Base-by-base conservation (phyloP, 106 monocot species). In the Phalaenopsis aphrodite region DNA sequence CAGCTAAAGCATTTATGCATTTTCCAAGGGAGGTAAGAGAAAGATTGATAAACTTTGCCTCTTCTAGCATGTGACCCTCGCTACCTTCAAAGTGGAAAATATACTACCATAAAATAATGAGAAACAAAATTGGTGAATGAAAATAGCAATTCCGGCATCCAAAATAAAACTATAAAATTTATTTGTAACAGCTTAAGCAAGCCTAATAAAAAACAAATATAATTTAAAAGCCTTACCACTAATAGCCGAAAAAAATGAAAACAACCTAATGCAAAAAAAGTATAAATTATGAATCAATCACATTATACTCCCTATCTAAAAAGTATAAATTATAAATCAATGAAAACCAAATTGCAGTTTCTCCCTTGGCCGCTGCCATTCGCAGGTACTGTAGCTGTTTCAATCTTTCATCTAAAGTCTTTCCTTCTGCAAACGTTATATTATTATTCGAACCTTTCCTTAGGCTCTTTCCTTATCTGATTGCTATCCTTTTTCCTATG, bases 11-110 rank as follows among this genome's bases (percentile, higher is more conserved):
- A 79, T 94, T 91, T 43, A 94, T 91, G 66, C 94, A 94, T 66
- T 94, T 94, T 46, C 94, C 94, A 43, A 94, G 84, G 61, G 91
- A 91, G 55, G 88, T 89, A 10, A 94, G 86, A 41, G 94, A 94
- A 42, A 94, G 87, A 77, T 94, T 94, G 45, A 94, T 94, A 85
- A 88, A 94, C 77, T 91, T 94, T 42, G 94, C 89, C 79, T 94
- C 94, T 82, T 94, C 94, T 81, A 94, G 84, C 88, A 91, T 88
- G 82, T 86, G 94, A 41, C 94, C 94, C 83, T 94, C 91, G 84
- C 88, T 89, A 66, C 93, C 93, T 93, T 79, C 78, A 87, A 89
- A 81, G 49, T 41, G 75, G 61, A 48, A 79, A 42, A 24, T 72
- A 58, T 56, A 42, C 72, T 73, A 2, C 46, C 42, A 18, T 41